Conservation (phyloP, 83 land plant species). For the Diphasiastrum complanatum region DNA sequence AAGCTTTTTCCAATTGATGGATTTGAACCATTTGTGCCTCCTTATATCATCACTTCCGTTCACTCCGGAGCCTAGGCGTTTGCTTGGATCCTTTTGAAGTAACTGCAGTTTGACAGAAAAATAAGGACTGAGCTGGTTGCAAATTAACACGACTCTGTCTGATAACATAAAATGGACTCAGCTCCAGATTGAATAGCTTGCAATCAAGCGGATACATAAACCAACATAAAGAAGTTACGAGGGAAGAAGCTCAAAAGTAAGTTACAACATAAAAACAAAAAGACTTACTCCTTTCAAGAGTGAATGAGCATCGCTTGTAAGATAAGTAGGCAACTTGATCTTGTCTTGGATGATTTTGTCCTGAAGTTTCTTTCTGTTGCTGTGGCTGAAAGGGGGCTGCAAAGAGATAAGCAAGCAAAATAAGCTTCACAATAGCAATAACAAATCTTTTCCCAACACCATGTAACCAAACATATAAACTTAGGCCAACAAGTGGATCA, state of each 20-base stretch:
- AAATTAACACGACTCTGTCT: neutral
- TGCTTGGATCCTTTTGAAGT: conserved; percentile 77
- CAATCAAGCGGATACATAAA: neutral
- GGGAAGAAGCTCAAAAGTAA: too few species aligned
- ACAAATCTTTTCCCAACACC: neutral
- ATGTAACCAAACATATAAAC: neutral
- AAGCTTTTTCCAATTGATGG: conserved; percentile 84
- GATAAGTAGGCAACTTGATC: conserved; percentile 74
- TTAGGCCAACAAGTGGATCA: too few species aligned
- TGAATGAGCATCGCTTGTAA: conserved; percentile 85
- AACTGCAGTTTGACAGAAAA: conserved; percentile 42
- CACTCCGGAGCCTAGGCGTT: conserved; percentile 76
- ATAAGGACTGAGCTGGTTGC: neutral
- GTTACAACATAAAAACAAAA: neutral
- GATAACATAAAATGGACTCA: neutral
- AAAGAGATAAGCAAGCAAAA: conserved; percentile 1
- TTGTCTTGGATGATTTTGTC: conserved; percentile 82
- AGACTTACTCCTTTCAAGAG: conserved; percentile 78
- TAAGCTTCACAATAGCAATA: neutral
- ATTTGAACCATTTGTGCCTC: conserved; percentile 89
- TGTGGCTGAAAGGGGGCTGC: conserved; percentile 83
- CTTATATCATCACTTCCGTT: conserved; percentile 79
- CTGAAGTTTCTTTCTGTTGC: conserved; percentile 70
- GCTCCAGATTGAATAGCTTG: too few species aligned
- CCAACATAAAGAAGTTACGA: neutral